Evolutionary conservation across 2,329 filamentous ascomycete species (phyloP), one percentile per base, ranked within the genome.

Genomic region (Alternaria sp.): DNA sequence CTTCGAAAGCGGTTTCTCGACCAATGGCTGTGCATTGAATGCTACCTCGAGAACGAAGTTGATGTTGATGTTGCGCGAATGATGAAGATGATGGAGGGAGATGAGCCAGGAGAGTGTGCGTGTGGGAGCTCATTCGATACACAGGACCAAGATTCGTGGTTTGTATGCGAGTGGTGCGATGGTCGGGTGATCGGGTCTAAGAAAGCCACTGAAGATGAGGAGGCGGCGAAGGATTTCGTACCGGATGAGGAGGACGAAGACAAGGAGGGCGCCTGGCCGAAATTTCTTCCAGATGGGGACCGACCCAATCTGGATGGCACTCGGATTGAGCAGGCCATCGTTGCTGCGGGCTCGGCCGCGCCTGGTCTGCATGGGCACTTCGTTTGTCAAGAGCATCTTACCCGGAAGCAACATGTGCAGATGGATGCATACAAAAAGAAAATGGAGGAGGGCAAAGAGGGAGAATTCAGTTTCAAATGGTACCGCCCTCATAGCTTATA

Each of bases 1-100:
- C 32, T 73, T 6, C 60, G 64, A 17, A 59, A 61, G n/a, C 66
- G 54, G 5, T 68, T 70, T n/a, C 57, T 73, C 5, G 66, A 67
- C 8, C 65, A 62, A n/a, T 73, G 70, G 69, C 26, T 65, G 3
- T 73, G 70, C 23, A n/a, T 69, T 1, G 40, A 40, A n/a, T 73
- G 69, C 40, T 66, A 65, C 32, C 25, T 49, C 7, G n/a, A 55
- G 4, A 59, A 67, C 10, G 17, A 55, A 9, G 7, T 5, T 7
- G 15, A 12, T 0, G 23, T 40, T 12, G 45, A 28, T 46, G 2
- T 6, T 57, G 3, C 12, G 8, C 3, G 19, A 21, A 52, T 4
- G 7, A 10, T 12, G 10, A 15, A 12, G 21, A 56, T 6, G 32
- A 7, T 17, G 23, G 26, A 2, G 15, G 4, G 17, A 51, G 11